Conservation (phyloP, 176 grass and related monocot species). For the Musa acuminata region DNA sequence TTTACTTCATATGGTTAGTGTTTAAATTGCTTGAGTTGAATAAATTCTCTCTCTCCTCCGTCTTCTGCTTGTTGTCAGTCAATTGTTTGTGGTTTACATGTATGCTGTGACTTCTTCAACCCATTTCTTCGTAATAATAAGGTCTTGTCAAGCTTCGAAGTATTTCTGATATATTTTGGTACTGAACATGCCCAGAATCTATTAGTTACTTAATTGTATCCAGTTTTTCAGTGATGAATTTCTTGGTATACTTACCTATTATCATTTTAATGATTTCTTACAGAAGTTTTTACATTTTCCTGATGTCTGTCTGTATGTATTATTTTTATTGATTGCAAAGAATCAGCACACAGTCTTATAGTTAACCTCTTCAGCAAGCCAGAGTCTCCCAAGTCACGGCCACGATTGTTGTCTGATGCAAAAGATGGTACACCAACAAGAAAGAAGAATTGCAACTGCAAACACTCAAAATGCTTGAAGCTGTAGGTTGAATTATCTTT, state of each 20-base stretch:
- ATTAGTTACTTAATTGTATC: not conserved
- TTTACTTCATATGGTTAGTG: not conserved
- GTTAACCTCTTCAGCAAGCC: slow-evolving; percentile 52
- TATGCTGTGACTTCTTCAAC: not conserved
- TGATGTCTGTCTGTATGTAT: slow-evolving; percentile 8
- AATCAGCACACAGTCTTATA: slow-evolving; percentile 20
- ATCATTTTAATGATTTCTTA: not conserved
- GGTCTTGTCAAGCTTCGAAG: not conserved
- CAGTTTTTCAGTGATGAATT: not conserved
- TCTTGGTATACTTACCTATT: not conserved
- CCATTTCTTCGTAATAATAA: too few species aligned
- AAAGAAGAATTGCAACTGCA: slow-evolving; percentile 95
- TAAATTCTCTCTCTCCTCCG: not conserved
- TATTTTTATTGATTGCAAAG: slow-evolving; percentile 7
- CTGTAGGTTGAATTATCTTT: slow-evolving; percentile 48
- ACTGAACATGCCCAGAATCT: not conserved
- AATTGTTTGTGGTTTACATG: not conserved
- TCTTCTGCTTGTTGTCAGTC: not conserved
- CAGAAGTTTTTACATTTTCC: not conserved
- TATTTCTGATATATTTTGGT: not conserved
- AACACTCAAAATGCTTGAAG: slow-evolving; percentile 89
- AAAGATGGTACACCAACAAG: slow-evolving; percentile 84
- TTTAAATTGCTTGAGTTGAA: not conserved
- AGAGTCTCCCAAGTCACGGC: slow-evolving; percentile 68
- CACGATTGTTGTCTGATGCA: slow-evolving; percentile 34